Evolutionary conservation across 139 green algal species (phyloP), one percentile per base, ranked within the genome.

Genomic region (Gonium pectorale): DNA sequence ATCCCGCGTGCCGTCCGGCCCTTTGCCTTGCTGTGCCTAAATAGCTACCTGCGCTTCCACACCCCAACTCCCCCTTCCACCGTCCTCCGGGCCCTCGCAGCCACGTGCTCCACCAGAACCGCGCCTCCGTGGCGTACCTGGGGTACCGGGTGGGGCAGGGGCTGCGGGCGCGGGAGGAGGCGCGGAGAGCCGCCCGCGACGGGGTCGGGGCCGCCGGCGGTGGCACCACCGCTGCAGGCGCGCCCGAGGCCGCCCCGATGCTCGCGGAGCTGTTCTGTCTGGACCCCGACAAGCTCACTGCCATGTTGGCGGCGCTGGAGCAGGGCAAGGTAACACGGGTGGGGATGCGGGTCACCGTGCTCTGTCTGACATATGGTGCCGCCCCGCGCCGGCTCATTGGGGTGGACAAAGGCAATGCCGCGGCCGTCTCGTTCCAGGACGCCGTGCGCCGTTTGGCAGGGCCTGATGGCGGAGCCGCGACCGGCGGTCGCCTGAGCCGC

Each of bases 61-160:
- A 7, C n/a, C n/a, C n/a, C n/a, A n/a, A n/a, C n/a, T n/a, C n/a
- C n/a, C n/a, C n/a, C n/a, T n/a, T n/a, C n/a, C n/a, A n/a, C n/a
- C n/a, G n/a, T n/a, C 59, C 59, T 15, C 4, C 59, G 4, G 5
- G 7, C 43, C 19, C 8, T 11, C n/a, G 35, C 52, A 81, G 73
- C 15, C 37, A 81, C 54, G 73, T 81, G 37, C 54, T 81, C 26
- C 73, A 81, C 37, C 73, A 81, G 73, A 81, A 81, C 38, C 73
- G 73, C 54, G 66, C 73, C 37, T 70, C 54, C 27, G 54, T 81
- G 22, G 73, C 46, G 1, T 81, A 44, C 54, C 54, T 81, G 73
- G 73, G 73, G 24, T 46, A 64, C 49, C 70, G 64, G 44, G 70
- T 79, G 70, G 46, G 70, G 0, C 46, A 46, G 46, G 46, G 70